Conservation (phyloP, 139 green algal genomes). For the Closterium sp. region DNA sequence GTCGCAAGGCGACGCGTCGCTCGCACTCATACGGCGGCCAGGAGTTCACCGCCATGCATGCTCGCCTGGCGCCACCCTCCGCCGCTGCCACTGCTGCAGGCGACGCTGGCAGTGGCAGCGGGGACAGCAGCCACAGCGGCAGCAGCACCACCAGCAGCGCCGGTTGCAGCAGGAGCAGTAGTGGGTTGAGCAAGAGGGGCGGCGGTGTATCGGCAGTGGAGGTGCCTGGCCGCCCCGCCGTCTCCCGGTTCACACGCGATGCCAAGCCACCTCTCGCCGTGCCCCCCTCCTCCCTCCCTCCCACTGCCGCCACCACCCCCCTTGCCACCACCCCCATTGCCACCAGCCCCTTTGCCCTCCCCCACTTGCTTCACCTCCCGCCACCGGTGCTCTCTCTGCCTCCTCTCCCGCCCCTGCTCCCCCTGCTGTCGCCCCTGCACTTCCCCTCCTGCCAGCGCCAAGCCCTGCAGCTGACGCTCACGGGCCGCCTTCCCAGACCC, state of each 20-base stretch:
- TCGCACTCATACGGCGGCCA: neutral
- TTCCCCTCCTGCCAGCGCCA: too few species aligned
- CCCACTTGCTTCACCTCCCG: neutral
- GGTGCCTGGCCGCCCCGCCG: neutral
- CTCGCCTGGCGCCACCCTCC: neutral
- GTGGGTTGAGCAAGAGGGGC: neutral
- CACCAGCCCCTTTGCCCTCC: neutral
- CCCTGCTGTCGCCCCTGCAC: too few species aligned
- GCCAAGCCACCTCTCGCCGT: neutral
- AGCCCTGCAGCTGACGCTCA: neutral
- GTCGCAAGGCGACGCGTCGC: neutral
- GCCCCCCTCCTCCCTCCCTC: neutral
- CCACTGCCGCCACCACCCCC: neutral
- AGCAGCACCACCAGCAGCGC: neutral
- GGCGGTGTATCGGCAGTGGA: neutral
- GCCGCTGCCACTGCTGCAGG: too few species aligned
- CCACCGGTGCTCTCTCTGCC: neutral
- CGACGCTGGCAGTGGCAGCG: neutral
- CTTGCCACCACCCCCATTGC: too few species aligned
- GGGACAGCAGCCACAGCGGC: neutral
- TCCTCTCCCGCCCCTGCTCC: too few species aligned
- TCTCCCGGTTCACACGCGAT: neutral
- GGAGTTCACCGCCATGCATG: neutral
- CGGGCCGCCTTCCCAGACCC: neutral
- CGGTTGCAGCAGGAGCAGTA: neutral